phyloP scores from a whole-genome alignment of 108 stramenopile genomes.

The Skeletonema marinoi region DNA sequence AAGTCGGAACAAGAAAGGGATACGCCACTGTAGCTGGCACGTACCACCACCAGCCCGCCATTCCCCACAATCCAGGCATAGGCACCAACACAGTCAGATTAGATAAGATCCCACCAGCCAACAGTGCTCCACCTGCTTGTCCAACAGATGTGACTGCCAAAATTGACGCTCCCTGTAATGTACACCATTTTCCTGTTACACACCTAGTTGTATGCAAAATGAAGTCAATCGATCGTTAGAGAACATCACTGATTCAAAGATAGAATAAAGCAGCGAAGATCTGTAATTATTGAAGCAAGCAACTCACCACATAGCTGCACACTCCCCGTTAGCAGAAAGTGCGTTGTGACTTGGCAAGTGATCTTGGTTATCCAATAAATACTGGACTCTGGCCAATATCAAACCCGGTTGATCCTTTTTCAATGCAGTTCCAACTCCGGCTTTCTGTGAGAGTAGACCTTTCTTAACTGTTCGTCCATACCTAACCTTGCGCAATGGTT shows the following conservation, averaged over 20 bases:
- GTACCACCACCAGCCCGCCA: constrained; percentile 58
- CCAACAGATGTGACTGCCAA: constrained; percentile 50
- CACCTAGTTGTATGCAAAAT: constrained; percentile 3
- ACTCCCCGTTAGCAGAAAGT: constrained; percentile 52
- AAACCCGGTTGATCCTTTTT: constrained; percentile 40
- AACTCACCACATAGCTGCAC: constrained; percentile 52
- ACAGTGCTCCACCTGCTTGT: constrained; percentile 52
- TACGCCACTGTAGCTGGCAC: constrained; percentile 60
- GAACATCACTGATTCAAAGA: neutral
- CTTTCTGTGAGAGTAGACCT: constrained; percentile 34
- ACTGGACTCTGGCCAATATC: constrained; percentile 40
- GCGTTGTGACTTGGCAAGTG: constrained; percentile 47
- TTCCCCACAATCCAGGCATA: constrained; percentile 58
- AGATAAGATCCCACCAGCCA: constrained; percentile 50
- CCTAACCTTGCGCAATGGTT: constrained; percentile 40
- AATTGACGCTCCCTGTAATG: constrained; percentile 54
- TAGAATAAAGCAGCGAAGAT: neutral
- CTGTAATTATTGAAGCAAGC: neutral
- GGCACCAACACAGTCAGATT: constrained; percentile 45
- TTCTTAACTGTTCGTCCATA: constrained; percentile 38
- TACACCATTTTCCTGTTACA: constrained; percentile 42
- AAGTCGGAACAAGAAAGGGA: constrained; percentile 51
- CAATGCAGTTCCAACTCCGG: constrained; percentile 45
- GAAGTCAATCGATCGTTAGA: neutral
- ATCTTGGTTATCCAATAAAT: constrained; percentile 48